These are phyloP conservation scores for Thuja plicata DNA, from an alignment of 83 land plant species.

Conservation along the genomic window DNA sequence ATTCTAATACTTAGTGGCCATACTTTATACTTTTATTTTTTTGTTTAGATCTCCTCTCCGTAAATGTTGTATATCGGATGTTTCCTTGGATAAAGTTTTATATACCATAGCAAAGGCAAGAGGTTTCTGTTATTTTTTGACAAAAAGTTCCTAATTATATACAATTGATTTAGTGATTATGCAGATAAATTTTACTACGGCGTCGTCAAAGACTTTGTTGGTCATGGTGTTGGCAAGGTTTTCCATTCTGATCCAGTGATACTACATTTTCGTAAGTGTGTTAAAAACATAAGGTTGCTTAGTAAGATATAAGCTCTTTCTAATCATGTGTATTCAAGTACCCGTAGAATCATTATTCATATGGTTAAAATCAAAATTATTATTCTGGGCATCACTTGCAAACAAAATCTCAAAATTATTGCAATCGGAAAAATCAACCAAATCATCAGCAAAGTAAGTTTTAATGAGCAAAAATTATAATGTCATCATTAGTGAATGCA, in stretches of 20 bases:
- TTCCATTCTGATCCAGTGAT: slow-evolving; percentile 93
- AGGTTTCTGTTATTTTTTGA: slow-evolving; percentile 6
- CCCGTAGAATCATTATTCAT: background rate
- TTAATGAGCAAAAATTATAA: too few relatives aligned
- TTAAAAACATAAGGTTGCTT: background rate
- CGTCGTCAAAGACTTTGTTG: slow-evolving; percentile 87
- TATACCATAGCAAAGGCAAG: background rate
- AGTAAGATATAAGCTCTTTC: background rate
- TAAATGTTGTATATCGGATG: background rate
- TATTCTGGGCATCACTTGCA: background rate
- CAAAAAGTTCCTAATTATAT: background rate
- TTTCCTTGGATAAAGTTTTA: background rate
- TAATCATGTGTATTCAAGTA: background rate
- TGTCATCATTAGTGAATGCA: too few relatives aligned
- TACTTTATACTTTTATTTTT: background rate
- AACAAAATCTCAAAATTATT: too few relatives aligned
- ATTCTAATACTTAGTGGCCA: background rate
- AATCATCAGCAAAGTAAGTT: too few relatives aligned
- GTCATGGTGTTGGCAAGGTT: slow-evolving; percentile 95
- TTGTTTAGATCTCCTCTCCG: background rate
- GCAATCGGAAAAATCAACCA: too few relatives aligned
- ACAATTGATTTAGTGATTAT: slow-evolving; percentile 57
- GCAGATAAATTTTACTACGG: slow-evolving; percentile 88
- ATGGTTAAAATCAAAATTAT: background rate
- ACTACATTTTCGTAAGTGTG: slow-evolving; percentile 77